Conservation (phyloP, 2,329 filamentous ascomycete genomes). For the Colletotrichum liriopes region DNA sequence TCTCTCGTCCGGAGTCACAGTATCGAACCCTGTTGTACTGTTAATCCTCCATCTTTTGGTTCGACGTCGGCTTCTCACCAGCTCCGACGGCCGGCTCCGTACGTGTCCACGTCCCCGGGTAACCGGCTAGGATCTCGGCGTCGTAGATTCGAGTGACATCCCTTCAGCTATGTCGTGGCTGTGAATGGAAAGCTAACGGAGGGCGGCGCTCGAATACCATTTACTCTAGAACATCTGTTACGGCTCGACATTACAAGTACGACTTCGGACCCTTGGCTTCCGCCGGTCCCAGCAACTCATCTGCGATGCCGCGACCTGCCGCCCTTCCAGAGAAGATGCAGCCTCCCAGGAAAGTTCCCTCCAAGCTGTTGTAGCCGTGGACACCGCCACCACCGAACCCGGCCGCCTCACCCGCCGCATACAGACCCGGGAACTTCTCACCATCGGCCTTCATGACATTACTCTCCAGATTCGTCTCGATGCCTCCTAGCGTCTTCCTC, state of each 20-base stretch:
- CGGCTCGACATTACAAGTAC: not conserved
- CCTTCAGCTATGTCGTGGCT: not conserved
- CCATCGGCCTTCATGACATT: slow-evolving; percentile 68
- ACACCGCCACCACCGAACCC: slow-evolving; percentile 76
- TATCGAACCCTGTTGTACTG: too few relatives aligned
- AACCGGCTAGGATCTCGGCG: not conserved
- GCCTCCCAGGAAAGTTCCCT: slow-evolving; percentile 74
- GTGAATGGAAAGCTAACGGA: too few relatives aligned
- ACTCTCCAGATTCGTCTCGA: slow-evolving; percentile 72
- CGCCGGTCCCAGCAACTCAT: slow-evolving; percentile 55
- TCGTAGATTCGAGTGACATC: not conserved
- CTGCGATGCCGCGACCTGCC: slow-evolving; percentile 69
- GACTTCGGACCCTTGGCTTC: slow-evolving; percentile 28
- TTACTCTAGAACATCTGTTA: not conserved
- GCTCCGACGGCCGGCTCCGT: not conserved
- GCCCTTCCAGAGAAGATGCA: slow-evolving; percentile 75
- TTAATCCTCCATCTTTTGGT: not conserved
- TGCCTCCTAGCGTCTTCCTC: slow-evolving; percentile 72
- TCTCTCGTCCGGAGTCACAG: not conserved
- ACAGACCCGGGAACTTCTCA: slow-evolving; percentile 67
- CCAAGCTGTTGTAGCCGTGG: slow-evolving; percentile 74
- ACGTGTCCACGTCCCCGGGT: not conserved
- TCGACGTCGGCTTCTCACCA: not conserved
- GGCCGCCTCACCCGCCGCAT: slow-evolving; percentile 73
- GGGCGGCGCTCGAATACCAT: not conserved